Base-by-base conservation (phyloP, 345 rosid genomes). In the Gossypium sturtianum region DNA sequence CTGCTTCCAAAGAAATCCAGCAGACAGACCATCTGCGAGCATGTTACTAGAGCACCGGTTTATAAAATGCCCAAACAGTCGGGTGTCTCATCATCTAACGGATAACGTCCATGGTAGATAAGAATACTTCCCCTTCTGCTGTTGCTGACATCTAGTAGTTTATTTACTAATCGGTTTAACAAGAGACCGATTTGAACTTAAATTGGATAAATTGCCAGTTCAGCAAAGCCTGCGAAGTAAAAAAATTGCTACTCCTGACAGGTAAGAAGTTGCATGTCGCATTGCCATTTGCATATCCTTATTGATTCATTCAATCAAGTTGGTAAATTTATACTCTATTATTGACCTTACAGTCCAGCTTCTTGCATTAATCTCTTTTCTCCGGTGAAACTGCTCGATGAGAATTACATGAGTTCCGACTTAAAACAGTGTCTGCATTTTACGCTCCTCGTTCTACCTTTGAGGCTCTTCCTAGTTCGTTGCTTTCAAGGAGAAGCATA, bases 1-100 rank as follows among this genome's bases (percentile, higher is more conserved):
- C 63, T 95, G 99, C 79, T 95, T 95, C 73, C 87, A 51, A 73
- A 86, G 98, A 94, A 93, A 92, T 72, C 98, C 98, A 49, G 97
- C 97, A 7, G 91, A 88, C 54, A 84, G 97, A 12, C 86, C 99
- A 41, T 81, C 90, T 0, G 99, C 99, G 13, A 58, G 87, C 72
- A 74, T 73, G 88, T 80, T 95, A 82, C 82, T 93, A 62, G 97
- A 91, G 71, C 99, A 95, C 80, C 84, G 84, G 48, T 95, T 91
- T 77, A 29, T 93, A 70, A 89, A 84, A 79, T 78, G 69, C 79
- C 72, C 86, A 16, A 74, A 66, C 87, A 78, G 66, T 74, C 73
- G 2, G 90, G 75, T 77, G 49, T 81, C 72, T 84, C 59, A 38
- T 70, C 75, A 62, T 29, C 82, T 48, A 80, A 72, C 12, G 85